These are phyloP conservation scores for Allium sativum DNA, from an alignment of 106 monocot species.

Conservation along the genomic window DNA sequence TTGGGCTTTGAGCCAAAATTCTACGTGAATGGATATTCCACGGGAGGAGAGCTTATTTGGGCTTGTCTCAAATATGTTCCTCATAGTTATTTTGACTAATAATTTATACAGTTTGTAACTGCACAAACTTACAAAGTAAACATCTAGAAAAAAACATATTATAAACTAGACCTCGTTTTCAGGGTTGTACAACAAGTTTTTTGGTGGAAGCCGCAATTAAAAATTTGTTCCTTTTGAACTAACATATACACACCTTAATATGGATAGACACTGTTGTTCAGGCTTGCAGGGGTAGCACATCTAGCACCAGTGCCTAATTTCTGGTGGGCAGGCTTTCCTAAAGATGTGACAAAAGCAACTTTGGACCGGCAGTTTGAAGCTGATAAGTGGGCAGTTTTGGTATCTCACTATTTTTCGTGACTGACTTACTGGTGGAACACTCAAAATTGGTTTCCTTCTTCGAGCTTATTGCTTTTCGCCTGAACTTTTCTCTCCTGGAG, in stretches of 20 bases:
- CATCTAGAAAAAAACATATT: too few relatives aligned
- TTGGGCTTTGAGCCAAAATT: constrained; percentile 50
- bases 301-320: constrained; percentile 69
- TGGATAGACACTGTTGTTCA: constrained; percentile 1
- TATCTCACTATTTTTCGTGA: constrained; percentile 61
- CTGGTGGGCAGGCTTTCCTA: constrained; percentile 74
- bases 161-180: too few relatives aligned
- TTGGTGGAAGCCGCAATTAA: background rate
- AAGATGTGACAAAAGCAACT: constrained; percentile 41
- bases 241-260: too few relatives aligned
- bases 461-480: constrained; percentile 22
- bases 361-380: constrained; percentile 23
- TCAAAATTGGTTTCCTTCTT: constrained; percentile 66
- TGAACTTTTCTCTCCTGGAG: constrained; percentile 25
- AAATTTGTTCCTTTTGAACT: too few relatives aligned
- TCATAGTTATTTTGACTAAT: constrained; percentile 34
- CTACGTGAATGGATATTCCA: constrained; percentile 68
- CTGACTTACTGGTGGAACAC: constrained; percentile 77
- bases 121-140: too few relatives aligned
- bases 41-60: constrained; percentile 77
- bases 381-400: constrained; percentile 50
- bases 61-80: constrained; percentile 73
- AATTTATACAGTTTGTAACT: too few relatives aligned
- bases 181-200: background rate
- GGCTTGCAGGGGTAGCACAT: constrained; percentile 66